Evolutionary conservation across 2,329 filamentous ascomycete genomes (phyloP).

Genomic region (Sporothrix dimorphospora): DNA sequence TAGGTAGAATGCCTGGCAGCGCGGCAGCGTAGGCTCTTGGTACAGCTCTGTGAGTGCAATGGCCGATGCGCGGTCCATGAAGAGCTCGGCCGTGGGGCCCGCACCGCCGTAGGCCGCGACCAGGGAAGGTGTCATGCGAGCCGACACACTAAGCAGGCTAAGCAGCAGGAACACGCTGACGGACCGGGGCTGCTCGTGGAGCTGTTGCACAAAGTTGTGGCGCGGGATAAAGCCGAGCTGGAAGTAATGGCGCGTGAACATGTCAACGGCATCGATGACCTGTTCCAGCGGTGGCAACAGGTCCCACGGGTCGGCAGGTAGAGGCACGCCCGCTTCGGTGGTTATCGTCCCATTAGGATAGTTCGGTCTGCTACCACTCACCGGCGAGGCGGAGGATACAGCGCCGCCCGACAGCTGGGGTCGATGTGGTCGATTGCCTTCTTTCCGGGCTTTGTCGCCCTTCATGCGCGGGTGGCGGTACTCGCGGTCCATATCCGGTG

Average conservation of each 20-base stretch:
- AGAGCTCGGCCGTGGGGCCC: slow-evolving; percentile 56
- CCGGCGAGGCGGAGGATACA: slow-evolving; percentile 29
- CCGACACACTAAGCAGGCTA: slow-evolving; percentile 59
- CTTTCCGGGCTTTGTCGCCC: slow-evolving; percentile 50
- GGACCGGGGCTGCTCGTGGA: slow-evolving; percentile 52
- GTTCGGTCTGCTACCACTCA: background rate
- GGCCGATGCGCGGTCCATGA: slow-evolving; percentile 54
- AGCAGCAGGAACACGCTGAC: slow-evolving; percentile 59
- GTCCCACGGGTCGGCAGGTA: slow-evolving; percentile 51
- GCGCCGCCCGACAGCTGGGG: background rate
- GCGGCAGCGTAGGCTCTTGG: slow-evolving; percentile 55
- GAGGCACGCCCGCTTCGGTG: slow-evolving; percentile 26
- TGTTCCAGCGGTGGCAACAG: slow-evolving; percentile 53
- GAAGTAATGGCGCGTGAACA: slow-evolving; percentile 60
- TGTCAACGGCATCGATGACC: slow-evolving; percentile 56
- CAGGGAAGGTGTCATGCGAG: slow-evolving; percentile 56
- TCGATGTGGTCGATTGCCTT: slow-evolving; percentile 7
- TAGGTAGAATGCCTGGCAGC: slow-evolving; percentile 62
- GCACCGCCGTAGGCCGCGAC: slow-evolving; percentile 54
- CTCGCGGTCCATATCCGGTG: slow-evolving; percentile 57
- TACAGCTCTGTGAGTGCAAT: slow-evolving; percentile 57
- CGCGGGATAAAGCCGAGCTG: slow-evolving; percentile 64
- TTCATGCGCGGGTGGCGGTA: slow-evolving; percentile 59
- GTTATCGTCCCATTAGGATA: background rate
- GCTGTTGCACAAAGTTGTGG: slow-evolving; percentile 51